Base-by-base conservation (phyloP, 75 land plant genomes). In the Isoetes taiwanensis region DNA sequence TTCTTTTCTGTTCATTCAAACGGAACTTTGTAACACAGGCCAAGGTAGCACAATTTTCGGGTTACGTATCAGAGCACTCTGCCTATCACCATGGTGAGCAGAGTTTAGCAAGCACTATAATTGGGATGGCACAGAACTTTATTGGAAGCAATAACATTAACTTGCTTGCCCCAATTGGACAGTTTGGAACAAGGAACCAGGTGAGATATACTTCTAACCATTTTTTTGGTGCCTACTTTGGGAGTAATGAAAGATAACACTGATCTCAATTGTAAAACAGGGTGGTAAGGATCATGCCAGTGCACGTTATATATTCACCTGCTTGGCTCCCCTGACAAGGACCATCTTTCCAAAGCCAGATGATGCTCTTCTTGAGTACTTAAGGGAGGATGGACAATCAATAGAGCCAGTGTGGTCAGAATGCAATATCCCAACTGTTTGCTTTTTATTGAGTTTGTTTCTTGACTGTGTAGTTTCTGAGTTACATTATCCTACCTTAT, bases 221-320 rank as follows among this genome's bases (percentile, higher is more conserved):
- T n/a, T n/a, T n/a, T n/a, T n/a, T n/a, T n/a, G 56, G 4, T 6
- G 26, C 14, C 11, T 43, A 20, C 24, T 37, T 14, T 9, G 9
- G 39, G 39, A 9, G 12, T 37, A 14, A 9, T 9, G 14, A 37
- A 37, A 37, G 39, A 9, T 37, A 9, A 9, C 9, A 37, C 9
- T 37, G 14, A 9, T 9, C 14, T 14, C 14, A 9, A 9, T 37
- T 37, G 39, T 9, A 37, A 14, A 19, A 21, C 78, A 94, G 99
- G 99, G 99, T 54, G 96, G 99, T 2, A 89, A 94, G 56, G 96
- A 94, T 73, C 86, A 82, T 78, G 99, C 99, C 29, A 89, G 99
- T 73, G 71, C 97, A 34, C 76, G 96, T 30, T 94, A 94, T 42
- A 70, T 94, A 1, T 84, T 61, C 60, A 94, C 99, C 3, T 53